Evolutionary conservation across 306 rosid species (phyloP).

Genomic region (Lagenaria siceraria): DNA sequence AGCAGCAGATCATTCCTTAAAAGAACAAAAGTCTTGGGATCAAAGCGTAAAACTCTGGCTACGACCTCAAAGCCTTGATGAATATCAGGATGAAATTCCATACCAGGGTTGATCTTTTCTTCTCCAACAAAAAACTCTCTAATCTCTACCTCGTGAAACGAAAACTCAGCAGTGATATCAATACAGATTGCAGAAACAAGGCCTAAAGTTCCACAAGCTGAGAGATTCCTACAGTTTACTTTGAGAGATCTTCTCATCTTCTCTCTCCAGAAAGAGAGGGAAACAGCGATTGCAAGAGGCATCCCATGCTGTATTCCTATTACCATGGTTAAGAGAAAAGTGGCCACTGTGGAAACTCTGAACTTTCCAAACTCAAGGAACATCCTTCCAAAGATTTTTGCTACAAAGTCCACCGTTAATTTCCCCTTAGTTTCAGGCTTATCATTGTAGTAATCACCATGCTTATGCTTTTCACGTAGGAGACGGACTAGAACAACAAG

Average conservation of each 20-base stretch:
- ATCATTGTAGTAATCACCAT: conserved; percentile 20
- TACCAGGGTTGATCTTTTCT: conserved; percentile 14
- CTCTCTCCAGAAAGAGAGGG: conserved; percentile 25
- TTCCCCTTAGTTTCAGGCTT: conserved; percentile 48
- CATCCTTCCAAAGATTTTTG: conserved; percentile 17
- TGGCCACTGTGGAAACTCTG: conserved; percentile 24
- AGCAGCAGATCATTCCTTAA: neutral
- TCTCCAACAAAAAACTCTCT: conserved; percentile 29
- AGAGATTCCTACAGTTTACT: conserved; percentile 22
- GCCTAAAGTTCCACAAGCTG: conserved; percentile 57
- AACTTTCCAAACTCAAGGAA: conserved; percentile 24
- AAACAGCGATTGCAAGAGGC: conserved; percentile 31
- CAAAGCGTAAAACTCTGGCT: conserved; percentile 19
- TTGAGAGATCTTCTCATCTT: conserved; percentile 5
- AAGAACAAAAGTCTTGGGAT: neutral
- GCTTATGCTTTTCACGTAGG: conserved; percentile 18
- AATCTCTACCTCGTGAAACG: conserved; percentile 21
- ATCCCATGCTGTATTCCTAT: conserved; percentile 48
- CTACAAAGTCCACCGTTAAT: conserved; percentile 20
- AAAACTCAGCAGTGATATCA: conserved; percentile 28
- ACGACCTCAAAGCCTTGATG: conserved; percentile 23
- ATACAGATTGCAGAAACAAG: conserved; percentile 37
- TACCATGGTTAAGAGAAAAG: conserved; percentile 16
- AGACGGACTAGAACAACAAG: conserved; percentile 34
- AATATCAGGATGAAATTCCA: conserved; percentile 5